Conservation (phyloP, 1,284 basidiomycete species). For the Wallemia hederae region DNA sequence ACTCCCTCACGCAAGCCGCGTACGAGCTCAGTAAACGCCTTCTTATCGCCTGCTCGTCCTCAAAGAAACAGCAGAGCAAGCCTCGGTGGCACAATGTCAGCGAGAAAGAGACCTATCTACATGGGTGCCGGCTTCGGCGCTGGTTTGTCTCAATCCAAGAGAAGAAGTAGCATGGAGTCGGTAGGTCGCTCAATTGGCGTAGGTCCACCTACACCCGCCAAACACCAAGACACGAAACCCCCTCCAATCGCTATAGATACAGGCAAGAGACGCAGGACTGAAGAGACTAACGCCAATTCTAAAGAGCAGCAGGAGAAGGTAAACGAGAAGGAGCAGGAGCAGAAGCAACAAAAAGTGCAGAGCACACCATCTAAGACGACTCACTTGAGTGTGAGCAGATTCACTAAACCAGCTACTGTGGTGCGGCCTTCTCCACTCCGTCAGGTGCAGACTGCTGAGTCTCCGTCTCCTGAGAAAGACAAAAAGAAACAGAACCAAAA, state of each 20-base stretch:
- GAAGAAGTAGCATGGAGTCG: not conserved
- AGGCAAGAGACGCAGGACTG: not conserved
- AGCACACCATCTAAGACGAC: not conserved
- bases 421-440: conserved; percentile 1
- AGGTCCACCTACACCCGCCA: not conserved
- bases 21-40: not conserved
- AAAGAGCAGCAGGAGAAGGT: not conserved
- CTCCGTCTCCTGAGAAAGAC: not conserved
- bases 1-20: not conserved
- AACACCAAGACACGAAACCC: not conserved
- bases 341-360: not conserved
- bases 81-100: not conserved
- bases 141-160: not conserved
- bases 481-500: not conserved
- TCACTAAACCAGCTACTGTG: not conserved
- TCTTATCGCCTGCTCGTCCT: not conserved
- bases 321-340: not conserved
- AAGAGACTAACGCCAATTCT: not conserved
- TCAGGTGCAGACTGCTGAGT: not conserved
- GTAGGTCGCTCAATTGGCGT: not conserved
- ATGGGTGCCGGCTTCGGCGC: not conserved
- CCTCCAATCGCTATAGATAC: not conserved
- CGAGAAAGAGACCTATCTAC: conserved; percentile 1
- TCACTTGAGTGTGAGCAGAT: not conserved
- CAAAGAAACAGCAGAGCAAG: not conserved